Evolutionary conservation across 179 eudicot species (phyloP).

Genomic region (Spinacia oleracea): DNA sequence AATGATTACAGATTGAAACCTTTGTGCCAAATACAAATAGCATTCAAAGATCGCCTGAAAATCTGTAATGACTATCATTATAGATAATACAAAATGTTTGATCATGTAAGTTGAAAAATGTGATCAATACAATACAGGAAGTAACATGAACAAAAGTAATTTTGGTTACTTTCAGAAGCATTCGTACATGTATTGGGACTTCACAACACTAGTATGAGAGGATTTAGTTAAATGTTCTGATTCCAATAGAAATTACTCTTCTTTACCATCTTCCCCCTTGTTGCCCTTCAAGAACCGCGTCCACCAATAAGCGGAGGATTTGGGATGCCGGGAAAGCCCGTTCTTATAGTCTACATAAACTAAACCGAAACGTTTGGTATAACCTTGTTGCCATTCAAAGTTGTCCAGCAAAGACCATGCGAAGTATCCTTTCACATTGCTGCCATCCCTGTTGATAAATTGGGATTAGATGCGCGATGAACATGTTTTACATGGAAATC

Average conservation of each 20-base stretch:
- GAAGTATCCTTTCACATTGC: constrained; percentile 67
- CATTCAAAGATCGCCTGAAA: too few species aligned
- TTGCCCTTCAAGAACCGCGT: constrained; percentile 56
- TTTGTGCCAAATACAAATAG: too few species aligned
- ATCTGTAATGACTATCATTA: too few species aligned
- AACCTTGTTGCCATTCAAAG: constrained; percentile 75
- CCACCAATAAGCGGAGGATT: constrained; percentile 86
- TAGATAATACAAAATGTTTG: too few species aligned
- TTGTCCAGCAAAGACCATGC: constrained; percentile 84
- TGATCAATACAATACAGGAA: neutral
- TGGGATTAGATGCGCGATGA: neutral
- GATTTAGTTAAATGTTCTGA: neutral
- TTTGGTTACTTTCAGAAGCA: neutral
- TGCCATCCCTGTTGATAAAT: constrained; percentile 58
- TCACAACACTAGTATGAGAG: neutral
- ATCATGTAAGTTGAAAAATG: neutral
- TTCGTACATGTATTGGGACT: neutral
- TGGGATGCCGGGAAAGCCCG: constrained; percentile 69
- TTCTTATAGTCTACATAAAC: constrained; percentile 71
- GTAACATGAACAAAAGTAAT: neutral
- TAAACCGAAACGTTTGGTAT: constrained; percentile 70
- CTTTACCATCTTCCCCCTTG: constrained; percentile 52
- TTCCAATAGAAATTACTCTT: constrained; percentile 36
- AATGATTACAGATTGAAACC: too few species aligned
- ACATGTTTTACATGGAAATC: neutral